These are phyloP conservation scores for Cinnamomum chago DNA, from an alignment of 164 flowering plant species.

Conservation along the genomic window DNA sequence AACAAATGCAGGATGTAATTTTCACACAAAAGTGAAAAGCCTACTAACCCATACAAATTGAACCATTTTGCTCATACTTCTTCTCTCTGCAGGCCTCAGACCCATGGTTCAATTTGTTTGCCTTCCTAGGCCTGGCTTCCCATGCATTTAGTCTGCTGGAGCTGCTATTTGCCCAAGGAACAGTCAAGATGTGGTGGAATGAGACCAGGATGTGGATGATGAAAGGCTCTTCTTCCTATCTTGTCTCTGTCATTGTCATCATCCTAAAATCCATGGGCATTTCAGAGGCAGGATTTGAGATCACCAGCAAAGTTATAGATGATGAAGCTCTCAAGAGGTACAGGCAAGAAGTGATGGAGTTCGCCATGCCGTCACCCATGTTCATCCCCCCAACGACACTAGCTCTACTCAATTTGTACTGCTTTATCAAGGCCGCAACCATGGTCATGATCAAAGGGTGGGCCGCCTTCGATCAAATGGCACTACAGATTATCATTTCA, in stretches of 20 bases:
- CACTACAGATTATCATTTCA: slow-evolving; percentile 21
- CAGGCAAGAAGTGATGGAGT: slow-evolving; percentile 42
- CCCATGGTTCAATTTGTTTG: slow-evolving; percentile 31
- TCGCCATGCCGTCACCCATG: slow-evolving; percentile 38
- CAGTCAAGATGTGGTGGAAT: slow-evolving; percentile 47
- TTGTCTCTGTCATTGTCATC: slow-evolving; percentile 37
- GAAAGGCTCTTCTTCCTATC: slow-evolving; percentile 39
- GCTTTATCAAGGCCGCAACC: slow-evolving; percentile 11
- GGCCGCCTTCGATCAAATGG: slow-evolving; percentile 10
- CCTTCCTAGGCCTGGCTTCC: slow-evolving; percentile 25
- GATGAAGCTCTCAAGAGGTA: slow-evolving; percentile 38
- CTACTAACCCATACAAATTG: too few species aligned
- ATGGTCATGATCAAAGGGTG: background rate
- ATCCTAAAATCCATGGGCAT: slow-evolving; percentile 29
- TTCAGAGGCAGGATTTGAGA: slow-evolving; percentile 35
- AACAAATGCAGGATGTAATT: too few species aligned
- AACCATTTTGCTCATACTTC: too few species aligned
- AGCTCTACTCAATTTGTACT: slow-evolving; percentile 28
- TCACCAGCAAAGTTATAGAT: slow-evolving; percentile 38
- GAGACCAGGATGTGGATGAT: slow-evolving; percentile 45
- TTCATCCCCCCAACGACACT: slow-evolving; percentile 32
- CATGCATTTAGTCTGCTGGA: slow-evolving; percentile 23
- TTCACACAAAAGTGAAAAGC: too few species aligned
- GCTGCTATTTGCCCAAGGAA: slow-evolving; percentile 23
- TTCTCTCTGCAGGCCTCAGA: slow-evolving; percentile 13